These are phyloP conservation scores for Parasitella parasitica DNA, from an alignment of 371 early-diverging fungal genomes.

Conservation along the genomic window DNA sequence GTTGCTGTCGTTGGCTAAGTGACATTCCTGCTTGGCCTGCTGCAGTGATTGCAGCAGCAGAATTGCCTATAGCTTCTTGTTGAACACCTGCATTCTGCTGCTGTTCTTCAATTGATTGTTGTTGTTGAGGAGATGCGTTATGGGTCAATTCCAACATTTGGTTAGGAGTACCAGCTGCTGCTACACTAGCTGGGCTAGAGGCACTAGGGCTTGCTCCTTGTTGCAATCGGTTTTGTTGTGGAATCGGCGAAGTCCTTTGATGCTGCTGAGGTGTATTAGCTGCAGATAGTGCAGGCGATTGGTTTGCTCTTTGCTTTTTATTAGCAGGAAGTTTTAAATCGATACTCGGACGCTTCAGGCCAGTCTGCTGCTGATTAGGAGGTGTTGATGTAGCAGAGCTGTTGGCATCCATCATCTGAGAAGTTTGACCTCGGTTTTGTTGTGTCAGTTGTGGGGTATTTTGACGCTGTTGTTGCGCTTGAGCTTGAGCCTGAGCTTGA, in stretches of 20 bases:
- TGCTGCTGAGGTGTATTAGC: constrained; percentile 7
- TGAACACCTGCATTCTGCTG: not conserved
- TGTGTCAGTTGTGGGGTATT: constrained; percentile 15
- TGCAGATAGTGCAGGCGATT: constrained; percentile 8
- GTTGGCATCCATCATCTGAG: constrained; percentile 7
- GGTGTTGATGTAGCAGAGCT: constrained; percentile 4
- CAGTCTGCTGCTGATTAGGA: not conserved
- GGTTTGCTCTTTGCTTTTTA: constrained; percentile 28
- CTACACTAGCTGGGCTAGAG: not conserved
- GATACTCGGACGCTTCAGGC: constrained; percentile 31
- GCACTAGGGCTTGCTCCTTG: constrained; percentile 8
- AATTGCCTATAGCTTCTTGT: not conserved
- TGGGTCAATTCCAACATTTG: constrained; percentile 4
- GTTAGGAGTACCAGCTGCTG: constrained; percentile 3
- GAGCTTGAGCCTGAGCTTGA: not conserved
- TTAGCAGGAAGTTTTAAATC: constrained; percentile 46
- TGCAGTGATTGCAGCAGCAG: not conserved
- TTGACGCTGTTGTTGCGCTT: constrained; percentile 10
- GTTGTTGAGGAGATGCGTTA: not conserved
- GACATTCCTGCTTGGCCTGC: constrained; percentile 18
- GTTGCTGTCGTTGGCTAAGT: constrained; percentile 16
- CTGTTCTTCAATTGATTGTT: not conserved
- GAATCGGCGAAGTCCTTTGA: not conserved
- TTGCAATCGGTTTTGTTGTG: not conserved
- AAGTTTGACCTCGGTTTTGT: not conserved